Percentiles rank a stretch among this genome's conserved stretches.
Evolutionary conservation across 495 filamentous ascomycete genomes (phyloP).

Genomic region (Hyaloscypha bicolor): DNA sequence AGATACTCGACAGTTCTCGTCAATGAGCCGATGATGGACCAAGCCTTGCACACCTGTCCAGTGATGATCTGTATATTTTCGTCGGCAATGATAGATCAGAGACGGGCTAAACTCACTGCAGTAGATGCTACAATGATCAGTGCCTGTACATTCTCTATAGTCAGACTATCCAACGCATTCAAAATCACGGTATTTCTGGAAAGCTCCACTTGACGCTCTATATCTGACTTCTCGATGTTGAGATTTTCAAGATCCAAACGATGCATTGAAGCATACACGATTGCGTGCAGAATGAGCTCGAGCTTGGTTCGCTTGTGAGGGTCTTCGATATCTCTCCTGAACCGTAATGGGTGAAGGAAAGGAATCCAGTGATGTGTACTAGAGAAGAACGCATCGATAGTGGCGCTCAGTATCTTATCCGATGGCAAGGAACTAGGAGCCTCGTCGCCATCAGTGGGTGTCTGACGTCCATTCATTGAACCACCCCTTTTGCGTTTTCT

Average conservation of each 20-base stretch:
- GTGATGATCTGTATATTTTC: slow-evolving; percentile 33
- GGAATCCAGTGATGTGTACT: slow-evolving; percentile 42
- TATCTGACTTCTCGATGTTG: slow-evolving; percentile 20
- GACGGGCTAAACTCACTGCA: slow-evolving; percentile 7
- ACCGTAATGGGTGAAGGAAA: slow-evolving; percentile 39
- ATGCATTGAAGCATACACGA: slow-evolving; percentile 33
- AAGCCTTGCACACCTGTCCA: slow-evolving; percentile 34
- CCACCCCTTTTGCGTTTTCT: not conserved
- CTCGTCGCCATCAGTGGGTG: slow-evolving; percentile 1
- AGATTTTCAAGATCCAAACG: slow-evolving; percentile 21
- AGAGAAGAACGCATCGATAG: slow-evolving; percentile 37
- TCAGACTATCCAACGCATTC: slow-evolving; percentile 37
- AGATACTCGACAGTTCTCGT: slow-evolving; percentile 44
- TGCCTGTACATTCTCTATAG: slow-evolving; percentile 42
- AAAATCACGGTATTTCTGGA: slow-evolving; percentile 37
- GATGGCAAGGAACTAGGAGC: slow-evolving; percentile 8
- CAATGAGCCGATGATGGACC: slow-evolving; percentile 42
- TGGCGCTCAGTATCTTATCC: slow-evolving; percentile 27
- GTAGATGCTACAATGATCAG: slow-evolving; percentile 39
- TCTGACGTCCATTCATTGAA: not conserved
- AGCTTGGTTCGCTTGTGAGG: slow-evolving; percentile 25
- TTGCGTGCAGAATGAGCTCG: slow-evolving; percentile 37
- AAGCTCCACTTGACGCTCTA: slow-evolving; percentile 31
- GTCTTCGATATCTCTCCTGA: slow-evolving; percentile 31
- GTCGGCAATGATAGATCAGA: not conserved